A percentile compares a stretch with the other conserved stretches of the same genome.
Conservation (phyloP, 805 yeast species). For the Teunomyces barrocoloradensis region DNA sequence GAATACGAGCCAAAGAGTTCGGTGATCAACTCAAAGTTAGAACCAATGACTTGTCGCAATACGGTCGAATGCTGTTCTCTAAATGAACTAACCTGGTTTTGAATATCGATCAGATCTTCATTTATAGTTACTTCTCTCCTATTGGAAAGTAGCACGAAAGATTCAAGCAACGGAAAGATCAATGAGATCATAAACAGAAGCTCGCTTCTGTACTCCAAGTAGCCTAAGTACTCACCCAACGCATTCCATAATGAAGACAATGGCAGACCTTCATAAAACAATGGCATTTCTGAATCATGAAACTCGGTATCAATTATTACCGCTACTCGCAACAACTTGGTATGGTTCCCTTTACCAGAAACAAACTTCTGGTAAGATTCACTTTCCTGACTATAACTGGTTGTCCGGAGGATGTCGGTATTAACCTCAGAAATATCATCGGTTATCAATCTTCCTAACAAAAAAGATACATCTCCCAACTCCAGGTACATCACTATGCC, state of each 20-base stretch:
- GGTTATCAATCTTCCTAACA: too few species aligned
- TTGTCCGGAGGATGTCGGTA: constrained; percentile 39
- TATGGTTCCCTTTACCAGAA: constrained; percentile 78
- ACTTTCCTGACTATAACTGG: constrained; percentile 43
- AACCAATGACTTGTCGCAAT: constrained; percentile 85
- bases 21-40: constrained; percentile 88
- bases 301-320: constrained; percentile 85
- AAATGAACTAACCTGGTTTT: constrained; percentile 68
- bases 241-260: constrained; percentile 84
- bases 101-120: constrained; percentile 50
- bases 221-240: constrained; percentile 65
- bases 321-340: constrained; percentile 74
- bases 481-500: too few species aligned
- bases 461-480: too few species aligned
- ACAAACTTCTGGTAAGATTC: constrained; percentile 66
- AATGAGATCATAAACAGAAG: constrained; percentile 65
- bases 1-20: constrained; percentile 92
- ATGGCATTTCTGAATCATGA: constrained; percentile 53
- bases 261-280: constrained; percentile 60
- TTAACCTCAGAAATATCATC: too few species aligned
- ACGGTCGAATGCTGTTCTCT: constrained; percentile 86
- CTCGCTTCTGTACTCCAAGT: constrained; percentile 56
- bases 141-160: constrained; percentile 92
- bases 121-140: constrained; percentile 64
- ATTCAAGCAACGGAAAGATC: constrained; percentile 81